A percentile compares a stretch with the other conserved stretches of the same genome.
Evolutionary conservation across 2,329 filamentous ascomycete genomes (phyloP).

Genomic region (Thielaviopsis euricoi): DNA sequence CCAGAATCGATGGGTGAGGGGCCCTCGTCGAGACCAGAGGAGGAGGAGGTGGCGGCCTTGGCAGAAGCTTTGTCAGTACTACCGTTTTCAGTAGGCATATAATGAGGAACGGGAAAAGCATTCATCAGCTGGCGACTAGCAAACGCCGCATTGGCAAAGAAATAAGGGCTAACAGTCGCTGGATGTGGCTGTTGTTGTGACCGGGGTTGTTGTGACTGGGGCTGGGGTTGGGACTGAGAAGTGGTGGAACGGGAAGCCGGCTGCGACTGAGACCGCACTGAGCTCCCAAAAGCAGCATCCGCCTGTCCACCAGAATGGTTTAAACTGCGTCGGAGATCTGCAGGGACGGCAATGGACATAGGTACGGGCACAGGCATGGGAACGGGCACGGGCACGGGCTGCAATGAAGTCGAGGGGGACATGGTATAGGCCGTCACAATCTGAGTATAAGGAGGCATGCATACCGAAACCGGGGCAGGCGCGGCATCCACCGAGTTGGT

Average conservation of each 20-base stretch:
- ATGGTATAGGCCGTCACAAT: not conserved
- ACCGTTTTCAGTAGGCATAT: constrained; percentile 13
- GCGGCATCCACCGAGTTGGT: constrained; percentile 48
- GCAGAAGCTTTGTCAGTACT: not conserved
- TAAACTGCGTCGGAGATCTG: constrained; percentile 40
- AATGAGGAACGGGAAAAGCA: constrained; percentile 15
- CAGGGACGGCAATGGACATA: constrained; percentile 13
- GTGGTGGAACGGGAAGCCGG: constrained; percentile 33
- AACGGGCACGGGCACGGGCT: not conserved
- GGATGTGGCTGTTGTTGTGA: not conserved
- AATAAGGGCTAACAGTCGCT: not conserved
- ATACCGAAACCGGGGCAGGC: constrained; percentile 38
- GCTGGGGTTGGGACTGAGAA: constrained; percentile 14
- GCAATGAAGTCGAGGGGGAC: not conserved
- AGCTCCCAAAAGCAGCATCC: constrained; percentile 33
- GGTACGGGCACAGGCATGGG: constrained; percentile 13
- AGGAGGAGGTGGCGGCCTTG: not conserved
- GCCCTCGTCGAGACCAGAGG: too few relatives aligned
- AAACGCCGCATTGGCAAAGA: not conserved
- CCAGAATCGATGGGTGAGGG: not conserved
- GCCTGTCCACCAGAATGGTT: constrained; percentile 36
- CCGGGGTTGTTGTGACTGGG: constrained; percentile 14
- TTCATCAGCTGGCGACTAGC: not conserved
- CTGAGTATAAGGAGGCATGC: not conserved
- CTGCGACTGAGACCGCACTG: constrained; percentile 51